These are phyloP conservation scores for Talaromyces trachyspermus DNA, from an alignment of 495 filamentous ascomycete species.

Conservation along the genomic window DNA sequence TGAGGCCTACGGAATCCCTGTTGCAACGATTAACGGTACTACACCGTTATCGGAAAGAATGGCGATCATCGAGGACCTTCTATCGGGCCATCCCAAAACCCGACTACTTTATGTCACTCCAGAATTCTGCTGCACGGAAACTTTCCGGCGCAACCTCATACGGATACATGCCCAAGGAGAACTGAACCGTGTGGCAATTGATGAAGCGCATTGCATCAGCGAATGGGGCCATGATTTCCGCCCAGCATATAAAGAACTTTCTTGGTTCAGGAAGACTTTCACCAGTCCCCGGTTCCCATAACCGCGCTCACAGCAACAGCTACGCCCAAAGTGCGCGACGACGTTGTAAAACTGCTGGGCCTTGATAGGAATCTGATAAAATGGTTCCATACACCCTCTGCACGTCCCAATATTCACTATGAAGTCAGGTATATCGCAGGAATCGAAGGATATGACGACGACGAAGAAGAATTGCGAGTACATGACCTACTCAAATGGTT, in stretches of 20 bases:
- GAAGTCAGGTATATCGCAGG: slow-evolving; percentile 81
- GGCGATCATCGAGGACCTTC: slow-evolving; percentile 68
- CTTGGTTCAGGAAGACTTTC: slow-evolving; percentile 71
- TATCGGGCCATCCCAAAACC: slow-evolving; percentile 75
- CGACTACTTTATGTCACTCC: slow-evolving; percentile 91
- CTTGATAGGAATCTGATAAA: slow-evolving; percentile 55
- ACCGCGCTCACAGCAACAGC: slow-evolving; percentile 91
- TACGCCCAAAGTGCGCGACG: slow-evolving; percentile 66
- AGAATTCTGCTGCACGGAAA: slow-evolving; percentile 72
- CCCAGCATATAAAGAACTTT: slow-evolving; percentile 81
- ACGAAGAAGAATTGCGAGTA: slow-evolving; percentile 38
- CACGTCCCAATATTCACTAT: slow-evolving; percentile 81
- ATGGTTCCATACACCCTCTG: slow-evolving; percentile 71
- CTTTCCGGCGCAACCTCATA: slow-evolving; percentile 66
- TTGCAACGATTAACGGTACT: slow-evolving; percentile 81
- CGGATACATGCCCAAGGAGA: slow-evolving; percentile 75
- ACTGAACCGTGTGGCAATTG: slow-evolving; percentile 77
- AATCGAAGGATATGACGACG: slow-evolving; percentile 19
- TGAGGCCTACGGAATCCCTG: slow-evolving; percentile 62
- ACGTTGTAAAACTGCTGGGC: slow-evolving; percentile 69
- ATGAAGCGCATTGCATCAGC: slow-evolving; percentile 94
- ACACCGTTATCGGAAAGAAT: slow-evolving; percentile 56
- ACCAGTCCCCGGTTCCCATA: slow-evolving; percentile 80
- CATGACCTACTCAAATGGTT: slow-evolving; percentile 50
- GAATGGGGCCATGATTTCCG: slow-evolving; percentile 99